Evolutionary conservation across 2,329 filamentous ascomycete genomes (phyloP).

Genomic region (Stenocarpella maydis): DNA sequence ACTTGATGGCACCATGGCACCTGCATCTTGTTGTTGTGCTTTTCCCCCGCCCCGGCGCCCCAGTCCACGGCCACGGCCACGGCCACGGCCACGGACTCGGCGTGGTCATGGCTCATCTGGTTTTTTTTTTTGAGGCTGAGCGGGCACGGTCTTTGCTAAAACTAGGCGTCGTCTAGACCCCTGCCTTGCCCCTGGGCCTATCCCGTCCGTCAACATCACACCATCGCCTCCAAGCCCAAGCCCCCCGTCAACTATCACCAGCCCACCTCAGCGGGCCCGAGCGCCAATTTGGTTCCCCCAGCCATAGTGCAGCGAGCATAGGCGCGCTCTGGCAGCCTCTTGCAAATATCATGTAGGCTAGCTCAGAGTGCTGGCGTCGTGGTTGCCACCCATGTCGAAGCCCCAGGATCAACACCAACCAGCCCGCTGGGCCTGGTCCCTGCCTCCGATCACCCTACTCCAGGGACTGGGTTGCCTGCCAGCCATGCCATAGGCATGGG

Average conservation of each 20-base stretch:
- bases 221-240: neutral
- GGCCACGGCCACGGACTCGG: conserved; percentile 66
- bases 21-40: too few species aligned
- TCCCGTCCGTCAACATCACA: conserved; percentile 3
- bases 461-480: conserved; percentile 17
- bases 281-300: neutral
- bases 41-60: too few species aligned
- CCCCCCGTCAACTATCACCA: too few species aligned
- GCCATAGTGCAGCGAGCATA: neutral
- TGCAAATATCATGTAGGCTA: neutral
- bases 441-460: conserved; percentile 13
- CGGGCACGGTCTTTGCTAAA: conserved; percentile 15
- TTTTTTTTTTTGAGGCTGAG: conserved; percentile 11
- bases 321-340: neutral
- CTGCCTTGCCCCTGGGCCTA: conserved; percentile 6
- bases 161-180: neutral
- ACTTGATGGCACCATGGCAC: too few species aligned
- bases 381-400: conserved; percentile 5
- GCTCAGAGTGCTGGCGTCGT: neutral
- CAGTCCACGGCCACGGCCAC: conserved; percentile 67
- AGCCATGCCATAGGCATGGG: too few species aligned
- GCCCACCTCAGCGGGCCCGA: neutral
- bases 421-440: neutral
- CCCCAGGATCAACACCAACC: too few species aligned
- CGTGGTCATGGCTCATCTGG: conserved; percentile 20